Conservation (phyloP, 1,284 basidiomycete genomes). For the Apiotrichum veenhuisii region DNA sequence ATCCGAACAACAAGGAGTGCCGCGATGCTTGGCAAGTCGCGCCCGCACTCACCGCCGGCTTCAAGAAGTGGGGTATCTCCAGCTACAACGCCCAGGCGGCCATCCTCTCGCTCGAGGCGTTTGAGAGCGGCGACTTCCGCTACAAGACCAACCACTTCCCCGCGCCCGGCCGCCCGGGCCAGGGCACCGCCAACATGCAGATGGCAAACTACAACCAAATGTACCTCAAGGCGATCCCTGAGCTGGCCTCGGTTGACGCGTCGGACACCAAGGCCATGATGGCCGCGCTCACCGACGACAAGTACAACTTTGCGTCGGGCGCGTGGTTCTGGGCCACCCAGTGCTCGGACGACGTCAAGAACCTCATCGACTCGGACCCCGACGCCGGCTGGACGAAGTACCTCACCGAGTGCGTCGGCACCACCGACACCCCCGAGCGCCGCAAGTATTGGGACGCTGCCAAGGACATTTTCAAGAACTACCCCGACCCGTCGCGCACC, state of each 20-base stretch:
- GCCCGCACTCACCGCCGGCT: background rate
- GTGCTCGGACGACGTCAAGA: background rate
- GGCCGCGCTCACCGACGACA: background rate
- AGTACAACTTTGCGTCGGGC: conserved; percentile 1
- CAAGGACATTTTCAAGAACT: too few species aligned
- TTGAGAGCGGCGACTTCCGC: background rate
- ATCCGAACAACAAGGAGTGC: background rate
- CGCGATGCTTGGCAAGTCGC: background rate
- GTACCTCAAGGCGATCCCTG: background rate
- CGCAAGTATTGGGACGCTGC: too few species aligned
- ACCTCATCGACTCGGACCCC: too few species aligned
- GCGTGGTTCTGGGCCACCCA: background rate
- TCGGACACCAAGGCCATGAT: background rate
- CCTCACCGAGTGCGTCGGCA: too few species aligned
- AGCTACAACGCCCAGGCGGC: background rate
- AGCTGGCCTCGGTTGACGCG: background rate
- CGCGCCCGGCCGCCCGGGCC: background rate
- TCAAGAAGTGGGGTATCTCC: background rate
- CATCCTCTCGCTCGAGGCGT: background rate
- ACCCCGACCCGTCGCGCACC: too few species aligned
- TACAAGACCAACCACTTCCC: background rate
- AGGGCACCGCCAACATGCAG: conserved; percentile 2
- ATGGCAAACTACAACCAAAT: background rate
- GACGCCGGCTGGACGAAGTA: too few species aligned
- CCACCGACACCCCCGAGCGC: too few species aligned